Percentiles rank a stretch among this genome's conserved stretches.
phyloP scores from a whole-genome alignment of 345 rosid genomes.

The Trapa bicornis region DNA sequence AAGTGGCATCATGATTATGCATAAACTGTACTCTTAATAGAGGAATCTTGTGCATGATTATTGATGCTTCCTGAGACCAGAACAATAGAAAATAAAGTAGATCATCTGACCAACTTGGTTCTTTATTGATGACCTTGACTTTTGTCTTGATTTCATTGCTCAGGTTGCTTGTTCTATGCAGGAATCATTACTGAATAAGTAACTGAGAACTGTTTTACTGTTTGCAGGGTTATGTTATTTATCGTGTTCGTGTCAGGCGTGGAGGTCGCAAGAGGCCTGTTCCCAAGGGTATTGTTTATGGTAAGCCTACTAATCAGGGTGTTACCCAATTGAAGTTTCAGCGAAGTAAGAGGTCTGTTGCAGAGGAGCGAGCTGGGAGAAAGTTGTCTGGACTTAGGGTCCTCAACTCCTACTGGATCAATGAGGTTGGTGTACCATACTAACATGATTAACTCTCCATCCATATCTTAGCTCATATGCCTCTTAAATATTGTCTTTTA shows the following conservation, averaged over 20 bases:
- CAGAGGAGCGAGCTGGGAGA: slow-evolving; percentile 95
- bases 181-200: neutral
- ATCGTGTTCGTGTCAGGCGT: slow-evolving; percentile 36
- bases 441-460: neutral
- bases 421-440: slow-evolving; percentile 40
- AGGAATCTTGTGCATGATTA: slow-evolving; percentile 10
- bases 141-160: slow-evolving; percentile 12
- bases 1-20: slow-evolving; percentile 15
- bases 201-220: neutral
- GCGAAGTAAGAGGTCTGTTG: slow-evolving; percentile 94
- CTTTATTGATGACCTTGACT: slow-evolving; percentile 3
- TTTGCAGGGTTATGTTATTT: slow-evolving; percentile 65
- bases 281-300: slow-evolving; percentile 53
- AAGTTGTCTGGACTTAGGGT: slow-evolving; percentile 85
- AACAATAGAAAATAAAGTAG: slow-evolving; percentile 9
- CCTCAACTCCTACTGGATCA: slow-evolving; percentile 92
- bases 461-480: neutral
- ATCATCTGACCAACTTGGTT: slow-evolving; percentile 16
- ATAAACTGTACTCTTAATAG: neutral
- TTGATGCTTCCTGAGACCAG: slow-evolving; percentile 23
- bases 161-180: neutral
- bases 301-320: slow-evolving; percentile 21
- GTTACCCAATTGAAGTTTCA: slow-evolving; percentile 92
- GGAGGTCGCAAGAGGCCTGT: slow-evolving; percentile 99
- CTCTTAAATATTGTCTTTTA: neutral